Conservation (phyloP, 2,329 filamentous ascomycete genomes). For the Colletotrichum sp. region DNA sequence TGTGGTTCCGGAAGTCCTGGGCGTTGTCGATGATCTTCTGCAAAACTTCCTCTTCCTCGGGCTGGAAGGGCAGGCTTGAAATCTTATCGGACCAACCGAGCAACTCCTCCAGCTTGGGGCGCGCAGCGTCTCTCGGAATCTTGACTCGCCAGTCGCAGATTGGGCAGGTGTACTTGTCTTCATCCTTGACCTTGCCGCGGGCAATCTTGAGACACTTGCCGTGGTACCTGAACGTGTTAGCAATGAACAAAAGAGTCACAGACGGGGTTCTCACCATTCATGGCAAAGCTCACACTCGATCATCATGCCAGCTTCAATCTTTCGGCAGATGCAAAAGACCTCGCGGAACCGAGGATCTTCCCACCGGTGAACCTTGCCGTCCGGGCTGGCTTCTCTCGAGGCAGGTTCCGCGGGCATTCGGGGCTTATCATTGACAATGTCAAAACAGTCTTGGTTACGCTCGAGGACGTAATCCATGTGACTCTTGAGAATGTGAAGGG, state of each 20-base stretch:
- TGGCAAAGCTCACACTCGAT: slow-evolving; percentile 98
- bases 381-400: slow-evolving; percentile 76
- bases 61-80: slow-evolving; percentile 83
- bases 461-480: slow-evolving; percentile 94
- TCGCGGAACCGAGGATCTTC: slow-evolving; percentile 71
- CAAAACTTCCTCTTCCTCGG: slow-evolving; percentile 89
- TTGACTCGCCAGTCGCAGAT: slow-evolving; percentile 98
- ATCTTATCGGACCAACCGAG: slow-evolving; percentile 86
- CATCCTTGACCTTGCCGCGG: slow-evolving; percentile 95
- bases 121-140: slow-evolving; percentile 93
- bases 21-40: slow-evolving; percentile 88
- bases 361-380: slow-evolving; percentile 58
- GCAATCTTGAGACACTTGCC: slow-evolving; percentile 98
- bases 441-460: slow-evolving; percentile 90
- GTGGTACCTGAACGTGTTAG: slow-evolving; percentile 73
- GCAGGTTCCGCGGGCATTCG: slow-evolving; percentile 90
- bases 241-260: neutral
- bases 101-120: slow-evolving; percentile 92
- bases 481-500: slow-evolving; percentile 90
- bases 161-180: slow-evolving; percentile 97
- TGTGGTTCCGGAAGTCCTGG: slow-evolving; percentile 81
- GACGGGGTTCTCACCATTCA: slow-evolving; percentile 74
- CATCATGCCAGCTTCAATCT: slow-evolving; percentile 97
- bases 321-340: slow-evolving; percentile 96
- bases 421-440: slow-evolving; percentile 82